Percentiles rank a stretch among this genome's conserved stretches.
phyloP scores from a whole-genome alignment of 1,284 basidiomycete species.

The Volvariella surrecta region DNA sequence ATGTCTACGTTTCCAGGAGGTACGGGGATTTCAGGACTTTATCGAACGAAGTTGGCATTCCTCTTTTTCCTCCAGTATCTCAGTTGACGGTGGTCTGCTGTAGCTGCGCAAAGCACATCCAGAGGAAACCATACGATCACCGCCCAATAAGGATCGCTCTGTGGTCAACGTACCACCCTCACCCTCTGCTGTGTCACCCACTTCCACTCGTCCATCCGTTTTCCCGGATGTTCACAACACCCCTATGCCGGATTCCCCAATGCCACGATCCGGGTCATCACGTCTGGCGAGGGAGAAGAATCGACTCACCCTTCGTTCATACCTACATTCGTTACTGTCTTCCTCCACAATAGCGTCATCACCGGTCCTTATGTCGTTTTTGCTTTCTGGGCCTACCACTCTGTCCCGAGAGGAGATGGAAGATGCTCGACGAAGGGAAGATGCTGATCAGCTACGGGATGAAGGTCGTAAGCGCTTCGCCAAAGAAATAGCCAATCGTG shows the following conservation, averaged over 20 bases:
- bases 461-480: conserved; percentile 84
- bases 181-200: conserved; percentile 19
- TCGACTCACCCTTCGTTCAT: conserved; percentile 87
- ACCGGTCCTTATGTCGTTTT: conserved; percentile 80
- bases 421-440: conserved; percentile 76
- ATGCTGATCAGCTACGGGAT: conserved; percentile 85
- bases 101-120: conserved; percentile 82
- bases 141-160: conserved; percentile 82
- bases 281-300: conserved; percentile 90
- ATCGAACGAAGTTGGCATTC: conserved; percentile 61
- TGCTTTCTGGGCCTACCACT: conserved; percentile 70
- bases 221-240: conserved; percentile 9
- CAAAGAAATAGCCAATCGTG: conserved; percentile 78
- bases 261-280: conserved; percentile 19
- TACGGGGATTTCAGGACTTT: conserved; percentile 94
- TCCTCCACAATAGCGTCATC: conserved; percentile 74
- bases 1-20: conserved; percentile 85
- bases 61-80: conserved; percentile 1
- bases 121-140: conserved; percentile 66
- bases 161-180: conserved; percentile 44
- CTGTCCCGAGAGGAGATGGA: conserved; percentile 71
- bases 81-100: conserved; percentile 10
- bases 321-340: conserved; percentile 77
- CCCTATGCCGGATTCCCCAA: conserved; percentile 2
- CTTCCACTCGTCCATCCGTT: conserved; percentile 12